Evolutionary conservation across 164 flowering plant species (phyloP).

Genomic region (Platanus orientalis): DNA sequence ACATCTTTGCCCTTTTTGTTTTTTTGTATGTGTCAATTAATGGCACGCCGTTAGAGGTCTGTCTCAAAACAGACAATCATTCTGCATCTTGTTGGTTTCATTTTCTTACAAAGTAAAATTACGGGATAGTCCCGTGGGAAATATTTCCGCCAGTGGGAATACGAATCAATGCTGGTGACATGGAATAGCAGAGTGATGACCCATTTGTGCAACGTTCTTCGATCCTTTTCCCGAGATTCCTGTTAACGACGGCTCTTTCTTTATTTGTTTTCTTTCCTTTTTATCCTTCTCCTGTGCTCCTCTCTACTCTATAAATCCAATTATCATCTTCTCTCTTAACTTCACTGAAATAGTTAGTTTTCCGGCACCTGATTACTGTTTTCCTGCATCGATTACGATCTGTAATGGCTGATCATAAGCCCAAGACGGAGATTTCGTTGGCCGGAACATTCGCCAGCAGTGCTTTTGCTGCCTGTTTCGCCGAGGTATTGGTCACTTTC

Average conservation of each 20-base stretch:
- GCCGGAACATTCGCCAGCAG: constrained; percentile 80
- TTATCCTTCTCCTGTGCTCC: background rate
- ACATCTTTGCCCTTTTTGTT: no score
- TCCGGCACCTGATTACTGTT: background rate
- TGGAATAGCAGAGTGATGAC: background rate
- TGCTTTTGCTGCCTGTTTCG: constrained; percentile 90
- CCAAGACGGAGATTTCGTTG: constrained; percentile 62
- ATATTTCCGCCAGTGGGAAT: no score
- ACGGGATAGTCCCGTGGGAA: no score
- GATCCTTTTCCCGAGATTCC: constrained; percentile 24
- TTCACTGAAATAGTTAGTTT: background rate
- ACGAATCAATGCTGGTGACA: background rate
- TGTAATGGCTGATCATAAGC: constrained; percentile 36
- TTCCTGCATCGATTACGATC: background rate
- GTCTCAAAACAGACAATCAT: no score
- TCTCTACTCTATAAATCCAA: background rate
- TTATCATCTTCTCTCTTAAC: background rate
- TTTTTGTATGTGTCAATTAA: no score
- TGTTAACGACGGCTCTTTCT: background rate
- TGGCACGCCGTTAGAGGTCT: no score
- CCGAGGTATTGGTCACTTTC: constrained; percentile 49
- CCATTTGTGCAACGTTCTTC: constrained; percentile 8
- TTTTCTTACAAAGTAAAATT: no score
- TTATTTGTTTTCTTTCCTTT: background rate
- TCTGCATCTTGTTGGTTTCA: no score